Evolutionary conservation across 2,329 filamentous ascomycete genomes (phyloP).

Genomic region (Pseudogymnoascus sp.): DNA sequence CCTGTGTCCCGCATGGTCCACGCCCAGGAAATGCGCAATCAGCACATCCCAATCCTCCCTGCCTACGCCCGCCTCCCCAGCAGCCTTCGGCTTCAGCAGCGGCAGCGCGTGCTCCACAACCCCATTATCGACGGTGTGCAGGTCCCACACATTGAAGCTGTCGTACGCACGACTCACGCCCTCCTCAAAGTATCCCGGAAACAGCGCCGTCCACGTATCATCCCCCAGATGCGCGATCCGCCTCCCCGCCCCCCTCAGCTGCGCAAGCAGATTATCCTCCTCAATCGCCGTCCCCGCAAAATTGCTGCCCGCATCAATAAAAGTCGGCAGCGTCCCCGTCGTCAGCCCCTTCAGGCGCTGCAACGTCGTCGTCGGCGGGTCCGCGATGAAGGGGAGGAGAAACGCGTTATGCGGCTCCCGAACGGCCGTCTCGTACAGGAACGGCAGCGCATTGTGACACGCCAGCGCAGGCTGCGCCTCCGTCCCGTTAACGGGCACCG

Average conservation of each 20-base stretch:
- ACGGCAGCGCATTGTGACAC: conserved; percentile 82
- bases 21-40: conserved; percentile 86
- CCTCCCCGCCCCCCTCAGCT: conserved; percentile 56
- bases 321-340: conserved; percentile 89
- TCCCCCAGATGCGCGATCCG: conserved; percentile 91
- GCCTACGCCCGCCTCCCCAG: background rate
- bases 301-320: conserved; percentile 87
- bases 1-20: conserved; percentile 93
- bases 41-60: conserved; percentile 81
- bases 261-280: conserved; percentile 71
- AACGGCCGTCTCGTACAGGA: conserved; percentile 75
- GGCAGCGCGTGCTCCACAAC: conserved; percentile 88
- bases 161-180: conserved; percentile 85
- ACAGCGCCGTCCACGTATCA: conserved; percentile 91
- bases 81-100: conserved; percentile 51
- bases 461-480: conserved; percentile 39
- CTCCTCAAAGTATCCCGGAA: conserved; percentile 84
- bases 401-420: conserved; percentile 74
- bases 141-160: conserved; percentile 96
- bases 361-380: conserved; percentile 87
- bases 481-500: conserved; percentile 59
- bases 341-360: conserved; percentile 90
- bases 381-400: conserved; percentile 88
- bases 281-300: conserved; percentile 94
- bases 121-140: conserved; percentile 94